phyloP scores from a whole-genome alignment of 208 protist species.

The Blechomonas ayalai region DNA sequence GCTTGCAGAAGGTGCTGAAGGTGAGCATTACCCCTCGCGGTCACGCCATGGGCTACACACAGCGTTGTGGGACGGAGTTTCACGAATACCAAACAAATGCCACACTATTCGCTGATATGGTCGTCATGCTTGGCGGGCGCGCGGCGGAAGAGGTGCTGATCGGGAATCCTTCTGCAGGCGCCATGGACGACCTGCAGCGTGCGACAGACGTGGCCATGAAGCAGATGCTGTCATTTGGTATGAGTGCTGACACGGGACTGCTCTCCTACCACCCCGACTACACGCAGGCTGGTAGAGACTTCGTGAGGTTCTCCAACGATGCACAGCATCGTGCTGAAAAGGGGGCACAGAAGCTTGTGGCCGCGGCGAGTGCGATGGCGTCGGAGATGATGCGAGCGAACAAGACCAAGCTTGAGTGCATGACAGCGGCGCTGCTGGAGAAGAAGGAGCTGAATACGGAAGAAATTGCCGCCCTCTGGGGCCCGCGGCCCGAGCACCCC shows the following conservation, averaged over 20 bases:
- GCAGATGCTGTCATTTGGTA: conserved; percentile 79
- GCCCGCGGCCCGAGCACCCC: conserved; percentile 52
- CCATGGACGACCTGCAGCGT: conserved; percentile 85
- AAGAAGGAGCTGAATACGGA: conserved; percentile 73
- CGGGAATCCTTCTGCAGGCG: conserved; percentile 78
- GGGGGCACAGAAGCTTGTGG: conserved; percentile 58
- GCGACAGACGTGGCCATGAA: conserved; percentile 80
- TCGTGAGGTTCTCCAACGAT: conserved; percentile 72
- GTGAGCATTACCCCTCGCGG: conserved; percentile 79
- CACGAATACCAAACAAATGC: conserved; percentile 86
- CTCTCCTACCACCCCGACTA: conserved; percentile 80
- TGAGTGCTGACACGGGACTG: conserved; percentile 66
- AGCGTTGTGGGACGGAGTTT: conserved; percentile 77
- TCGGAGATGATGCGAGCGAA: conserved; percentile 40
- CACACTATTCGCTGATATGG: conserved; percentile 80
- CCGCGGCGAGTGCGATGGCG: conserved; percentile 54
- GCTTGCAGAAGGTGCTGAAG: conserved; percentile 70
- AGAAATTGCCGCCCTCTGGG: conserved; percentile 71
- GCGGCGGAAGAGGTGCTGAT: conserved; percentile 86
- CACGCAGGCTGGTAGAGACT: conserved; percentile 71
- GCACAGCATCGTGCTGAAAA: conserved; percentile 71
- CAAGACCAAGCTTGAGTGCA: conserved; percentile 41
- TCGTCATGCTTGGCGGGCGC: conserved; percentile 81
- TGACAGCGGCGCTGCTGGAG: conserved; percentile 49
- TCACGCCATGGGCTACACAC: conserved; percentile 79